A percentile compares a stretch with the other conserved stretches of the same genome.
phyloP scores from a whole-genome alignment of 805 yeast genomes.

The Teunomyces kruisii region DNA sequence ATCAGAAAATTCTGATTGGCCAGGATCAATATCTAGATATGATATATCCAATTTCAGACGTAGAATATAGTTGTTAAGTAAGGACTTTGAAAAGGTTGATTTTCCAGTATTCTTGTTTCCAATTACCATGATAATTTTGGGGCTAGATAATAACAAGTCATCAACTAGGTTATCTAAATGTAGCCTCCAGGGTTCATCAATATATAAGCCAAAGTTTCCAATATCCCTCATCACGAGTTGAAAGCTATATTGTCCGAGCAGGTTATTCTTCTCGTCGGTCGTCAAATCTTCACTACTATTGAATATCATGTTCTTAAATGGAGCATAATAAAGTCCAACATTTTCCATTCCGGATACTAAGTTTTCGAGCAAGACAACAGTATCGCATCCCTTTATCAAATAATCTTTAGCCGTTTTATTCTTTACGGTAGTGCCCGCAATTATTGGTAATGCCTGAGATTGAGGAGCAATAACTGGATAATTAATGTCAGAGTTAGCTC shows the following conservation, averaged over 20 bases:
- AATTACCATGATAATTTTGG: conserved; percentile 40
- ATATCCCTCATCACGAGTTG: conserved; percentile 28
- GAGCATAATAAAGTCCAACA: conserved; percentile 43
- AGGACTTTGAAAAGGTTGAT: conserved; percentile 61
- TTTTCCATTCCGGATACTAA: conserved; percentile 44
- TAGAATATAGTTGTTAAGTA: conserved; percentile 49
- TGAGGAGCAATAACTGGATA: conserved; percentile 28
- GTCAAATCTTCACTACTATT: conserved; percentile 6
- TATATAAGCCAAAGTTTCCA: conserved; percentile 19
- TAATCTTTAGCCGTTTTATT: conserved; percentile 16
- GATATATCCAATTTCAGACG: conserved; percentile 28
- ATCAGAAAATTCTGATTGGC: conserved; percentile 75
- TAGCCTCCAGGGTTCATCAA: conserved; percentile 13
- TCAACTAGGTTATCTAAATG: conserved; percentile 6
- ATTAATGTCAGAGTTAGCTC: conserved; percentile 24
- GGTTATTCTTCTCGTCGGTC: conserved; percentile 2
- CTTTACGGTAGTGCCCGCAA: conserved; percentile 41
- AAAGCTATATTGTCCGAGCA: conserved; percentile 35
- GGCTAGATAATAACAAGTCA: conserved; percentile 4
- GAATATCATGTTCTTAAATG: conserved; percentile 44
- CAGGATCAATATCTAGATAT: conserved; percentile 82
- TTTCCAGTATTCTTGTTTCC: conserved; percentile 83
- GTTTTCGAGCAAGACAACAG: conserved; percentile 41
- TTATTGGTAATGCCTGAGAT: conserved; percentile 42
- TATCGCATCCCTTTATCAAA: neutral